Conservation (phyloP, 202 grass and related monocot species). For the Schoenoplectus triqueter region DNA sequence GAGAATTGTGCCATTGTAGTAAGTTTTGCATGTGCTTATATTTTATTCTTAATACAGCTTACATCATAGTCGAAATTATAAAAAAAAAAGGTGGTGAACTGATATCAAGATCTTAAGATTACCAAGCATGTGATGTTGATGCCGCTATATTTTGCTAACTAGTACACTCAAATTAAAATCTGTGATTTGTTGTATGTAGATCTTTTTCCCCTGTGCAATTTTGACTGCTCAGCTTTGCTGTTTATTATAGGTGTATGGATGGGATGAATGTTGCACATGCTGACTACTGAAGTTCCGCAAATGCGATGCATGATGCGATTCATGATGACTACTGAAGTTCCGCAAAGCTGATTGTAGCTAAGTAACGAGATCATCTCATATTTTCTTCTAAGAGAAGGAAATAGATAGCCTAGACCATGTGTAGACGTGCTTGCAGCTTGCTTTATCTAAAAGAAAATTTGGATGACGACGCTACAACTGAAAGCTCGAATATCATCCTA, state of each 20-base stretch:
- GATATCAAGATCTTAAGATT: neutral
- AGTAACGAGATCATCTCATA: neutral
- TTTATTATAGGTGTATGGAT: constrained; percentile 1
- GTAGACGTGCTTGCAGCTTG: too few species aligned
- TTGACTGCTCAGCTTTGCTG: neutral
- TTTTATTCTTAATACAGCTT: neutral
- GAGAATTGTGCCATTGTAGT: neutral
- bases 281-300: neutral
- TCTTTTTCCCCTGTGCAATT: neutral
- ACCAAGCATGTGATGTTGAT: neutral
- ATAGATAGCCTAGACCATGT: too few species aligned
- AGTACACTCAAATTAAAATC: neutral
- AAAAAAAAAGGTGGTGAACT: neutral
- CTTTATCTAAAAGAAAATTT: too few species aligned
- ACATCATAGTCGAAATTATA: neutral
- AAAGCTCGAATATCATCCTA: too few species aligned
- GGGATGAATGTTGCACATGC: neutral
- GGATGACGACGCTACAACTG: too few species aligned
- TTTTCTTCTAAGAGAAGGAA: neutral
- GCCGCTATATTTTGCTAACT: neutral
- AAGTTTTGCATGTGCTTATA: neutral
- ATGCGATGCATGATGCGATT: neutral
- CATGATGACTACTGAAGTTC: neutral
- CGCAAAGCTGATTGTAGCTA: neutral
- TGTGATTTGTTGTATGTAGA: neutral